Evolutionary conservation across 2,329 filamentous ascomycete species (phyloP).

Genomic region (Aotearoamyces nothofagi): DNA sequence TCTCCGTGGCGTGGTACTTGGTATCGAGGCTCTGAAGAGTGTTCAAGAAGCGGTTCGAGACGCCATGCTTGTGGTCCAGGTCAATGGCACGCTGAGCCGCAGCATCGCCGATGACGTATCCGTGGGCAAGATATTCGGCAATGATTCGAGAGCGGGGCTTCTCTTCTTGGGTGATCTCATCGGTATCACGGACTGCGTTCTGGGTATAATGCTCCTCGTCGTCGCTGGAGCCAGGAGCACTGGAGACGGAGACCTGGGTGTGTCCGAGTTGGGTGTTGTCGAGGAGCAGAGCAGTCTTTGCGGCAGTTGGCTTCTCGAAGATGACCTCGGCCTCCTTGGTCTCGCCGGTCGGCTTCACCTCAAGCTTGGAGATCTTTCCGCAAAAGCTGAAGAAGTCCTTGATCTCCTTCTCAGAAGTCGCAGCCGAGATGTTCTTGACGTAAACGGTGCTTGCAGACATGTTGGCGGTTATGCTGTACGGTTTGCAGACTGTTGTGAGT

Average conservation of each 20-base stretch:
- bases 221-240: constrained; percentile 45
- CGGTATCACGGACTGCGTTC: constrained; percentile 39
- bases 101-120: constrained; percentile 60
- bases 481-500: too few species aligned
- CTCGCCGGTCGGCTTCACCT: constrained; percentile 52
- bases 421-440: constrained; percentile 74
- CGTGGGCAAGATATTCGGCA: constrained; percentile 92
- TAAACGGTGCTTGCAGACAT: constrained; percentile 58
- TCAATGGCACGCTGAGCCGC: constrained; percentile 74
- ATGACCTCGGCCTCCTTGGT: constrained; percentile 79
- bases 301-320: constrained; percentile 93
- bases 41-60: constrained; percentile 64
- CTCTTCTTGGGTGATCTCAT: constrained; percentile 84
- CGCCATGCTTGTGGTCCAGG: constrained; percentile 79
- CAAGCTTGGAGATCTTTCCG: constrained; percentile 80
- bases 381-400: constrained; percentile 96
- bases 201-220: constrained; percentile 39
- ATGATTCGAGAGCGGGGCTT: constrained; percentile 90
- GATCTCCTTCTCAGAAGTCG: constrained; percentile 81
- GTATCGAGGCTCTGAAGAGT: constrained; percentile 65
- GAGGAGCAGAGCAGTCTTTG: constrained; percentile 90
- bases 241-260: constrained; percentile 65
- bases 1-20: constrained; percentile 80
- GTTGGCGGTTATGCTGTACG: too few species aligned
- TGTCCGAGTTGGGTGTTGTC: constrained; percentile 91